Evolutionary conservation across 2,329 filamentous ascomycete species (phyloP).

Genomic region (Aphanocladium album): DNA sequence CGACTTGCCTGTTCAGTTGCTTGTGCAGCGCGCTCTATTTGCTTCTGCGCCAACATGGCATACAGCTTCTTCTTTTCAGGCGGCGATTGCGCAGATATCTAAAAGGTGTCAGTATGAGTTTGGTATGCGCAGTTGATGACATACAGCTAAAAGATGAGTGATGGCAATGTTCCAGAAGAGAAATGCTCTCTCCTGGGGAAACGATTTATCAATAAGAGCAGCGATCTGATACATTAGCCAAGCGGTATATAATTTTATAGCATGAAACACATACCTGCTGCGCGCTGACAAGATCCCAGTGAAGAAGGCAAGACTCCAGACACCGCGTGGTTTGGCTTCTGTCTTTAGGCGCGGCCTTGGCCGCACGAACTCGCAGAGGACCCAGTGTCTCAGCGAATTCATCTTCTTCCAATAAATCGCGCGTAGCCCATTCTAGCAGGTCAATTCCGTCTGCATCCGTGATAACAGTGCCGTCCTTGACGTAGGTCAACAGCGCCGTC

Average conservation of each 20-base stretch:
- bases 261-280: conserved; percentile 42
- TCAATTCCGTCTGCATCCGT: conserved; percentile 48
- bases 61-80: conserved; percentile 48
- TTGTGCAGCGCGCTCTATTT: conserved; percentile 46
- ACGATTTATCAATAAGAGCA: conserved; percentile 46
- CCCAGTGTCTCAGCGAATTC: conserved; percentile 46
- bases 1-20: conserved; percentile 37
- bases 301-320: conserved; percentile 47
- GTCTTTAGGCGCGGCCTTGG: conserved; percentile 48
- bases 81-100: conserved; percentile 44
- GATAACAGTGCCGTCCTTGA: conserved; percentile 41
- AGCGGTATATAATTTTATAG: not conserved
- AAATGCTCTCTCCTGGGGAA: conserved; percentile 42
- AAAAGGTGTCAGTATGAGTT: not conserved
- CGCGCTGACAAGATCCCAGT: conserved; percentile 52
- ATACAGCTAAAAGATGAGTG: conserved; percentile 49
- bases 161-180: conserved; percentile 53
- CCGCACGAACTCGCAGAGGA: conserved; percentile 43
- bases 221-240: conserved; percentile 41
- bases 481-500: conserved; percentile 39
- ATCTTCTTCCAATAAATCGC: conserved; percentile 31
- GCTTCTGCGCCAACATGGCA: conserved; percentile 44
- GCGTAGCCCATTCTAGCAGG: conserved; percentile 51
- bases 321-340: conserved; percentile 37
- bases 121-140: too few relatives aligned